A percentile compares a stretch with the other conserved stretches of the same genome.
These are phyloP conservation scores for Aspergillus diversus DNA, from an alignment of 495 filamentous ascomycete genomes.

Conservation along the genomic window DNA sequence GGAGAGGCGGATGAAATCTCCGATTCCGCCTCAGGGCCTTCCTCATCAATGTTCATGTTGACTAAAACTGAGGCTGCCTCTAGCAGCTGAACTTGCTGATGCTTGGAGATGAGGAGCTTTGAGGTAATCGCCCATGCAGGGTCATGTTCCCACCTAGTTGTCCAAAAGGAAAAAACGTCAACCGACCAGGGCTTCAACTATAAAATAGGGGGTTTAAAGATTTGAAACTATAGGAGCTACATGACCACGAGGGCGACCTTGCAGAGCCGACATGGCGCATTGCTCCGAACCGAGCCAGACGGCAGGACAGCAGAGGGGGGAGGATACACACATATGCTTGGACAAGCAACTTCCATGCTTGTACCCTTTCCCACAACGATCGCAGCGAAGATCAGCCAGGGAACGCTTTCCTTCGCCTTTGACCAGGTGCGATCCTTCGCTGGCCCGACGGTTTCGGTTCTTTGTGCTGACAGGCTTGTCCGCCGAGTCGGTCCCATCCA, in stretches of 20 bases:
- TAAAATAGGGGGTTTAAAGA: slow-evolving; percentile 17
- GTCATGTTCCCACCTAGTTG: slow-evolving; percentile 94
- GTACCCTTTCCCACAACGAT: slow-evolving; percentile 99
- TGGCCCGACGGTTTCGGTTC: slow-evolving; percentile 76
- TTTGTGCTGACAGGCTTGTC: slow-evolving; percentile 62
- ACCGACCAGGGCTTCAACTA: slow-evolving; percentile 31
- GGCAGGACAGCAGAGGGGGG: slow-evolving; percentile 48
- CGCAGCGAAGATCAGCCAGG: slow-evolving; percentile 88
- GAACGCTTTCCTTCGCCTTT: slow-evolving; percentile 76
- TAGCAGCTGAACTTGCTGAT: slow-evolving; percentile 97
- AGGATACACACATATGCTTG: slow-evolving; percentile 97
- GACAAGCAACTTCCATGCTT: slow-evolving; percentile 99
- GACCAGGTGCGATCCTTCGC: slow-evolving; percentile 78
- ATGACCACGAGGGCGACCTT: slow-evolving; percentile 53
- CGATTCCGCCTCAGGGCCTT: slow-evolving; percentile 68
- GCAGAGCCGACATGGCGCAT: slow-evolving; percentile 51
- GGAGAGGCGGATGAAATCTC: slow-evolving; percentile 83
- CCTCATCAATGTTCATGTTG: slow-evolving; percentile 78
- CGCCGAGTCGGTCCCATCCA: slow-evolving; percentile 27
- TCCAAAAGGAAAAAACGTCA: slow-evolving; percentile 44
- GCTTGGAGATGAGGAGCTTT: slow-evolving; percentile 98
- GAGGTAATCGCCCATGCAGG: slow-evolving; percentile 98
- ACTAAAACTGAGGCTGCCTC: slow-evolving; percentile 95
- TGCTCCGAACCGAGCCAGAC: slow-evolving; percentile 41
- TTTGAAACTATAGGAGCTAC: slow-evolving; percentile 23